Conservation (phyloP, 331 rosid genomes). For the Ulmus americana region DNA sequence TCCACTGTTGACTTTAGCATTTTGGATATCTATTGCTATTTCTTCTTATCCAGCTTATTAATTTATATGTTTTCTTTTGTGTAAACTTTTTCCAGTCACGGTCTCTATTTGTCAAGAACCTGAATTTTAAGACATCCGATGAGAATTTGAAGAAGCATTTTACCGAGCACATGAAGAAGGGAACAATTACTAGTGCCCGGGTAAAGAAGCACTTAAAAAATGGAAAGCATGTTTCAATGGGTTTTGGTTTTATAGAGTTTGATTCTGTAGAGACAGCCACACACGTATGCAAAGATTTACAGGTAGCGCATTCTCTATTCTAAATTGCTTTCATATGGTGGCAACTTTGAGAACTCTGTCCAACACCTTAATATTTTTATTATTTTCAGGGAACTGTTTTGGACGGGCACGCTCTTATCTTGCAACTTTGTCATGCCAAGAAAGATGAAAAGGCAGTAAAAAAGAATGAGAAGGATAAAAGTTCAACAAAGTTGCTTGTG, state of each 20-base stretch:
- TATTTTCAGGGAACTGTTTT: slow-evolving; percentile 62
- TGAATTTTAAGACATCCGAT: slow-evolving; percentile 75
- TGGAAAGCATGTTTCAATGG: slow-evolving; percentile 80
- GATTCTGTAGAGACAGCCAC: slow-evolving; percentile 74
- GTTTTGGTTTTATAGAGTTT: slow-evolving; percentile 82
- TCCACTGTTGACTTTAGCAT: neutral
- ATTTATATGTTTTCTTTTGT: neutral
- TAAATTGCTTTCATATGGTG: slow-evolving; percentile 12
- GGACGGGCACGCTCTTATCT: slow-evolving; percentile 79
- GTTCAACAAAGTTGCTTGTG: slow-evolving; percentile 76
- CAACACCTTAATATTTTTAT: slow-evolving; percentile 15
- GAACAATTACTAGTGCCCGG: slow-evolving; percentile 65
- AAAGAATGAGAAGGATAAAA: slow-evolving; percentile 54
- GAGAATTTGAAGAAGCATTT: slow-evolving; percentile 65
- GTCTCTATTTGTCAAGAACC: slow-evolving; percentile 88
- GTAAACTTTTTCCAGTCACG: slow-evolving; percentile 44
- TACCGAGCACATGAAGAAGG: slow-evolving; percentile 55
- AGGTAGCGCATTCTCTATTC: slow-evolving; percentile 42
- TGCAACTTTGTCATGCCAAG: slow-evolving; percentile 75
- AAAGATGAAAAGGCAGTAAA: slow-evolving; percentile 41
- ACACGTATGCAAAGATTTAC: slow-evolving; percentile 52
- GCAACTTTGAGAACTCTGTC: slow-evolving; percentile 23
- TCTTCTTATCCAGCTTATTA: neutral
- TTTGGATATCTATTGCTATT: neutral
- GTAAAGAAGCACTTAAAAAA: slow-evolving; percentile 77